Evolutionary conservation across 805 yeast species (phyloP).

Genomic region (Barnettozyma sucrosica): DNA sequence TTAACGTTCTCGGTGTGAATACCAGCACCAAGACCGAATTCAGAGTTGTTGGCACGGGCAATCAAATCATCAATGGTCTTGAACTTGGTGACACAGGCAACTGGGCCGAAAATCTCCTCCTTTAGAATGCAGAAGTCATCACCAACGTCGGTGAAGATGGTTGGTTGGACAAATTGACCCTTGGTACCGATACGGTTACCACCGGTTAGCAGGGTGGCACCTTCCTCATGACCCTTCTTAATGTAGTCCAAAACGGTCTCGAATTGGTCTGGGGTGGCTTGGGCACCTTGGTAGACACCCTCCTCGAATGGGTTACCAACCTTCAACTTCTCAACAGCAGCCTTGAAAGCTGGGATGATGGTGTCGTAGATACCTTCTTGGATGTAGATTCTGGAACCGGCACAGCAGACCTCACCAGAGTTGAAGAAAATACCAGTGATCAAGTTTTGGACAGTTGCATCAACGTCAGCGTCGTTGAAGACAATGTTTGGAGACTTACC

Average conservation of each 20-base stretch:
- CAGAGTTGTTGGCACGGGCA: conserved; percentile 60
- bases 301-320: conserved; percentile 74
- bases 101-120: conserved; percentile 81
- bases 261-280: conserved; percentile 64
- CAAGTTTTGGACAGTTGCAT: conserved; percentile 41
- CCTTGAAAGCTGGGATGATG: conserved; percentile 51
- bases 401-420: conserved; percentile 80
- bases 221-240: conserved; percentile 59
- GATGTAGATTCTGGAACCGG: conserved; percentile 74
- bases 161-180: conserved; percentile 71
- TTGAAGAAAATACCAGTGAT: conserved; percentile 68
- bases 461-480: conserved; percentile 61
- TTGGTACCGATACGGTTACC: conserved; percentile 59
- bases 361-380: conserved; percentile 68
- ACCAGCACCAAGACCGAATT: conserved; percentile 80
- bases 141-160: conserved; percentile 63
- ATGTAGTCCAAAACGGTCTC: conserved; percentile 64
- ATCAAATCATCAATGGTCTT: conserved; percentile 62
- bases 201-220: conserved; percentile 65
- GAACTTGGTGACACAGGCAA: conserved; percentile 65
- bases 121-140: conserved; percentile 57
- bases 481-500: conserved; percentile 79
- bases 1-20: conserved; percentile 59
- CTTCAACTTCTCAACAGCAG: conserved; percentile 52
- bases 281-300: conserved; percentile 69